Evolutionary conservation across 2,329 filamentous ascomycete genomes (phyloP), one percentile per base, ranked within the genome.

Genomic region (Ophiostoma pallidulum): DNA sequence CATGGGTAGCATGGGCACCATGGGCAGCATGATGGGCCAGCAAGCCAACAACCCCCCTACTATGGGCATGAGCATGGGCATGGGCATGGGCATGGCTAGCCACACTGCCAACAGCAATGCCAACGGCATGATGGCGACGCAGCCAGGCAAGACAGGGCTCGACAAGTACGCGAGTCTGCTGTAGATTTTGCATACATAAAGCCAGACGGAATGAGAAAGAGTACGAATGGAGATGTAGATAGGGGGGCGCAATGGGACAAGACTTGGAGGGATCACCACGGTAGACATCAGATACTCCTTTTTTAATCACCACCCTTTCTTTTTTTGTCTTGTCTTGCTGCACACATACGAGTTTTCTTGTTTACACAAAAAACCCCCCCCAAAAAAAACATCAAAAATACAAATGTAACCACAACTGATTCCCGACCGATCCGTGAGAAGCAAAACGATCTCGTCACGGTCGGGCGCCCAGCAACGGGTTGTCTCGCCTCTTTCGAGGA

Each of bases 141-240:
- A 62, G 47, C 60, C 60, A 33, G 50, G 62, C 49, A 72, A 70
- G 56, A 71, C 72, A 5, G 78, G 80, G 0, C 66, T 84, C 64
- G 79, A 82, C 62, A 81, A 80, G 64, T 85, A 84, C 54, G 75
- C 81, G 62, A 84, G 81, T 65, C 60, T 85, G 55, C 62, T 84
- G 56, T 84, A 66, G 45, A 33, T 20, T 38, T 31, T 24, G 5
- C n/a, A n/a, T n/a, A n/a, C n/a, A n/a, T n/a, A n/a, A n/a, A n/a
- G n/a, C n/a, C n/a, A n/a, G n/a, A n/a, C n/a, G n/a, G n/a, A n/a
- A n/a, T n/a, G n/a, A n/a, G n/a, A n/a, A n/a, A n/a, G n/a, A n/a
- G n/a, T n/a, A n/a, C n/a, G n/a, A n/a, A n/a, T n/a, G n/a, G n/a
- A n/a, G n/a, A n/a, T n/a, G n/a, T n/a, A n/a, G n/a, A n/a, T n/a